Percentiles rank a stretch among this genome's conserved stretches.
Conservation (phyloP, 2,329 filamentous ascomycete genomes). For the Pseudopyricularia cyperi region DNA sequence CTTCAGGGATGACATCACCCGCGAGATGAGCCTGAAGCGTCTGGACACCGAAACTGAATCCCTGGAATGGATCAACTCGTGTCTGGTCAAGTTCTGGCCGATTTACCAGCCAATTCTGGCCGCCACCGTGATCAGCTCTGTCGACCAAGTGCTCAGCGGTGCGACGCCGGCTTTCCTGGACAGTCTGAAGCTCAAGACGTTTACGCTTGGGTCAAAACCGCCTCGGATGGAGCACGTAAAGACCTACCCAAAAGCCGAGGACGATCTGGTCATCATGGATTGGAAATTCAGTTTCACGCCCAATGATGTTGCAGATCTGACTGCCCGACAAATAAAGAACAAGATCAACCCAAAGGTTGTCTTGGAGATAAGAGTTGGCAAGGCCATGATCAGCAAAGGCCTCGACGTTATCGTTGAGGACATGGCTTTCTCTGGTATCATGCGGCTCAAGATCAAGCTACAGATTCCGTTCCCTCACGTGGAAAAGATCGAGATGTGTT, state of each 20-base stretch:
- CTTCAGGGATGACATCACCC: constrained; percentile 84
- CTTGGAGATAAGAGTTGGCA: constrained; percentile 86
- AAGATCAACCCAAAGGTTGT: constrained; percentile 97
- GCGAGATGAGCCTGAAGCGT: constrained; percentile 69
- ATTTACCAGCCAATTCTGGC: constrained; percentile 94
- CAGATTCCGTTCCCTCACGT: constrained; percentile 93
- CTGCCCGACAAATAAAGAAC: constrained; percentile 75
- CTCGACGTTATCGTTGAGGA: constrained; percentile 96
- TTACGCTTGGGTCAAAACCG: constrained; percentile 87
- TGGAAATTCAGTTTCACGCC: constrained; percentile 99
- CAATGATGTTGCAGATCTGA: constrained; percentile 87
- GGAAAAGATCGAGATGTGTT: constrained; percentile 88
- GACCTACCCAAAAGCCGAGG: constrained; percentile 90
- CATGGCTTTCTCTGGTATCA: constrained; percentile 89
- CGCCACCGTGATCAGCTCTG: constrained; percentile 81
- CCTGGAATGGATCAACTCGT: constrained; percentile 98
- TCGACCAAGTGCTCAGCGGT: constrained; percentile 90
- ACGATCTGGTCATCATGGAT: constrained; percentile 95
- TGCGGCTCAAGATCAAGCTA: constrained; percentile 96
- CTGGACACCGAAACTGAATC: constrained; percentile 86
- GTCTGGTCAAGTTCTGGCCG: constrained; percentile 97
- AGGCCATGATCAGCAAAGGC: constrained; percentile 93
- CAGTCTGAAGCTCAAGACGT: constrained; percentile 84
- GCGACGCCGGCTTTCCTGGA: constrained; percentile 87
- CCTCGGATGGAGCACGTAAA: constrained; percentile 96